Evolutionary conservation across 139 green algal species (phyloP), one percentile per base, ranked within the genome.

Genomic region (Microglena sp.): DNA sequence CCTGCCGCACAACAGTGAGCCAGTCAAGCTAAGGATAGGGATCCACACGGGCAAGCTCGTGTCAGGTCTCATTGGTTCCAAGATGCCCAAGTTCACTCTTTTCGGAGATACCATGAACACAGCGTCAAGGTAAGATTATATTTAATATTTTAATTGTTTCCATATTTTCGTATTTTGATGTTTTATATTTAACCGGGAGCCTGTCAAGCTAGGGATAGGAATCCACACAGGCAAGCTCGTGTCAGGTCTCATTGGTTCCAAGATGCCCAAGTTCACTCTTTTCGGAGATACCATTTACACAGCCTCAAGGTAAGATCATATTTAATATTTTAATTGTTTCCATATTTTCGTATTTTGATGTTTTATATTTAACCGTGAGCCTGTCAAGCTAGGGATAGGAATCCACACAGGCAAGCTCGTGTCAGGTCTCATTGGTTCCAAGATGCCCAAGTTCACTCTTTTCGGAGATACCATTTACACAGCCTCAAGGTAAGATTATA

Each of bases 1-100:
- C 27, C 74, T 77, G 69, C 74, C 74, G 26, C 74, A 81, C 55
- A 77, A 81, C 69, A 24, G 74, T 22, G 26, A 66, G 45, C 66
- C 74, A 2, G 74, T 77, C 26, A 64, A 71, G 55, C 69, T 81
- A 30, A 65, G 74, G 31, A 74, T 81, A n/a, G 74, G 74, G 31
- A 81, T 81, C 30, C 74, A 81, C 66, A 63, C 66, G 1, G 74
- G 74, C 28, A 62, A 60, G 33, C 36, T 81, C 5, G 74, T 74
- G 8, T 71, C 57, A 32, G 74, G 74, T 15, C 66, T 81, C 29
- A 69, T 81, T 3, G 74, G 74, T 8, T 65, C 74, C 30, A 81
- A 81, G 56, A 81, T 81, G 74, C 74, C 74, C 61, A 81, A 81
- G 61, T 81, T 81, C 55, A 81, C 74, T 22, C 74, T 81, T n/a